Conservation (phyloP, 148 eudicot genomes). For the Heliamphora exappendiculata region DNA sequence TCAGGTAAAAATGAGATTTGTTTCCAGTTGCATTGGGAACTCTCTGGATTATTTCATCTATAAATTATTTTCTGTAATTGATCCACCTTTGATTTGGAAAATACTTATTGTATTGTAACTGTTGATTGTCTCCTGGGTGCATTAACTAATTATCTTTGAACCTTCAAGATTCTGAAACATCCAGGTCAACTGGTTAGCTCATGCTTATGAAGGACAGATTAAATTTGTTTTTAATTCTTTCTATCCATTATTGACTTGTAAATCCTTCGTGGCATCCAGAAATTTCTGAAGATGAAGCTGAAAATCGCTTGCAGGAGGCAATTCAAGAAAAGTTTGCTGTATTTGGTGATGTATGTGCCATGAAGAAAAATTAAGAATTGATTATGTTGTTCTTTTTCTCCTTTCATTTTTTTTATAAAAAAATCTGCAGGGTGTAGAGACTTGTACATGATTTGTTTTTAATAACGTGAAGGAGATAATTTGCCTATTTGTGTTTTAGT, state of each 20-base stretch:
- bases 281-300: constrained; percentile 95
- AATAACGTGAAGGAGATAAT: constrained; percentile 6
- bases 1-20: background rate
- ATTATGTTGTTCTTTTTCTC: background rate
- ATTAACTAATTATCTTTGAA: background rate
- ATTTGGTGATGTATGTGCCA: constrained; percentile 71
- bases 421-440: background rate
- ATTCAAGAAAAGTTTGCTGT: constrained; percentile 92
- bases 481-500: constrained; percentile 12
- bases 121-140: background rate
- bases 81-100: background rate
- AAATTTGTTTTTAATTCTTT: background rate
- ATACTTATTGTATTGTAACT: background rate
- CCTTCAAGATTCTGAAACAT: background rate
- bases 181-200: background rate
- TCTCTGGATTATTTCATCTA: background rate
- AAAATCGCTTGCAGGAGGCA: constrained; percentile 81
- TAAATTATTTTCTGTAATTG: background rate
- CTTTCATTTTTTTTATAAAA: background rate
- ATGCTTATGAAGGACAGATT: background rate
- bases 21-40: background rate
- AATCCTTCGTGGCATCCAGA: constrained; percentile 43
- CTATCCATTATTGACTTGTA: background rate
- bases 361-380: background rate
- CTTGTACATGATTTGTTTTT: background rate